Evolutionary conservation across 2,329 filamentous ascomycete genomes (phyloP), one percentile per base, ranked within the genome.

Genomic region (Scedosporium boydii): DNA sequence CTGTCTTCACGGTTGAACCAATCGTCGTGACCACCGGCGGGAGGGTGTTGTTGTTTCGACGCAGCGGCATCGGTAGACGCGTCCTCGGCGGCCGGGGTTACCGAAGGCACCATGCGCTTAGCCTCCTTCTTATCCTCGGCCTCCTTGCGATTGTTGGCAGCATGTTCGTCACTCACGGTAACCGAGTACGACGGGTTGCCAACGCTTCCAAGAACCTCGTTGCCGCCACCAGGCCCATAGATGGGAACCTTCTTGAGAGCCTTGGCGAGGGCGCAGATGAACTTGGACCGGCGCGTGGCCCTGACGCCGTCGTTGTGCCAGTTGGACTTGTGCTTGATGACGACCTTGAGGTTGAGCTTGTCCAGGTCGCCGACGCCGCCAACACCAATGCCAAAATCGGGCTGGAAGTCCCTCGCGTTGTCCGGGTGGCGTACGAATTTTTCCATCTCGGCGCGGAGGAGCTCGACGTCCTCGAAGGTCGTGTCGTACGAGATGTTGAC

Each of bases 241-340:
- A 99, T 93, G 9, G 93, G 93, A 18, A 99, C 82, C 76, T 88
- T 92, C 75, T 91, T 90, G 63, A 97, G 78, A 3, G 93, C 92
- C 7, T 92, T 76, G 4, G 95, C 87, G 63, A 99, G 80, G 0
- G 95, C 95, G 71, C 93, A 96, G 87, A 98, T 96, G 77, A 99
- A 98, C 76, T 96, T 98, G 73, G 90, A 96, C 64, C 93, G 87
- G 60, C 93, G 87, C 6, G 88, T 83, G 18, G 88, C 87, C 48
- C 93, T 89, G 48, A 97, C 82, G 1, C 84, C 82, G 68, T 96
- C 93, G 74, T 97, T 92, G 68, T 91, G 86, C 90, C 90, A 93
- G 76, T 93, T 95, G 63, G 88, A 91, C 77, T 98, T 98, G 81
- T 98, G 92, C 70, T 89, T 87, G 71, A 97, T 92, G 69, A 90